A percentile compares a stretch with the other conserved stretches of the same genome.
phyloP scores from a whole-genome alignment of 2,329 filamentous ascomycete species.

The Paecilomyces variotii region DNA sequence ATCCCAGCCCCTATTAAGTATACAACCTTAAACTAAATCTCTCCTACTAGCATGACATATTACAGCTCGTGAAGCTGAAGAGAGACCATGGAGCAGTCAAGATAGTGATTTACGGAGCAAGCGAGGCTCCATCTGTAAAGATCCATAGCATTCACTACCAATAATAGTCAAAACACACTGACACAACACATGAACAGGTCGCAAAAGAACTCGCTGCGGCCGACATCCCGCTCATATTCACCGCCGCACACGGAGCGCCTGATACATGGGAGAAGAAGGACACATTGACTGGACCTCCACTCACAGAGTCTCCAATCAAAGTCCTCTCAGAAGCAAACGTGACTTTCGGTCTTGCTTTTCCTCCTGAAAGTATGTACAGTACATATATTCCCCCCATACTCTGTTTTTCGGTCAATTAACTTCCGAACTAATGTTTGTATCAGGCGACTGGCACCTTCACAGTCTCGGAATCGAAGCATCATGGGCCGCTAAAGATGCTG shows the following conservation, averaged over 20 bases:
- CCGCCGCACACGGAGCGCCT: constrained; percentile 26
- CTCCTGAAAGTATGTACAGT: constrained; percentile 3
- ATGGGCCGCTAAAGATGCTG: constrained; percentile 5
- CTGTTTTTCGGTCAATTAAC: no score
- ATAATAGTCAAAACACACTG: neutral
- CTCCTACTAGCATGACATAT: constrained; percentile 30
- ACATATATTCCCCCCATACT: no score
- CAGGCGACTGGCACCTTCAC: constrained; percentile 31
- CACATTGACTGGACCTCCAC: constrained; percentile 35
- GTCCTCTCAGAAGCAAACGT: constrained; percentile 34
- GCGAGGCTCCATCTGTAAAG: constrained; percentile 24
- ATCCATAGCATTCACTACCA: neutral
- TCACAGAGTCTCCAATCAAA: constrained; percentile 32
- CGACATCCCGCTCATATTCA: constrained; percentile 38
- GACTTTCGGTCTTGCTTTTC: constrained; percentile 8
- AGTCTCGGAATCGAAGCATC: constrained; percentile 24
- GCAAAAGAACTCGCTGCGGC: constrained; percentile 33
- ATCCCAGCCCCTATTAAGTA: neutral
- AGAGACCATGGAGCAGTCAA: constrained; percentile 4
- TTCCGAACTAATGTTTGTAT: no score
- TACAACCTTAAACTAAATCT: neutral
- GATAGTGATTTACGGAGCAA: constrained; percentile 32
- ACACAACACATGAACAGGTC: constrained; percentile 15
- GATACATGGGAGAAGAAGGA: constrained; percentile 30
- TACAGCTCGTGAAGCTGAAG: constrained; percentile 27